These are phyloP conservation scores for Pichia norvegensis DNA, from an alignment of 1,139 yeast species.

Conservation along the genomic window DNA sequence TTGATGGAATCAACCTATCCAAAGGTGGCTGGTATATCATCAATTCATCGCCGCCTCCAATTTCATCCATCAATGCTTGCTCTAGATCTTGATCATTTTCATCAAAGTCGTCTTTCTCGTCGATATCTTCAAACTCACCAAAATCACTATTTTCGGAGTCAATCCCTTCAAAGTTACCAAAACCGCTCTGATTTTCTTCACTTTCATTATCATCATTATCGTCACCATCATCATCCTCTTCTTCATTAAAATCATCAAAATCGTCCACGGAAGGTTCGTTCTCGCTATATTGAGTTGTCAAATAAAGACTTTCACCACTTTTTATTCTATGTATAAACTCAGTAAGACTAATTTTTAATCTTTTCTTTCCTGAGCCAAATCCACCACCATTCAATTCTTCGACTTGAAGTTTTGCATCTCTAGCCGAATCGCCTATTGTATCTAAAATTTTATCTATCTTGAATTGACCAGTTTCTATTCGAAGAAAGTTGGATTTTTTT, in stretches of 20 bases:
- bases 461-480: conserved; percentile 28
- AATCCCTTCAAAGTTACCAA: conserved; percentile 11
- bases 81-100: conserved; percentile 42
- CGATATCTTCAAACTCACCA: conserved; percentile 4
- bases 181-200: conserved; percentile 14
- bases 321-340: conserved; percentile 39
- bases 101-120: conserved; percentile 12
- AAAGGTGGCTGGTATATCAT: conserved; percentile 54
- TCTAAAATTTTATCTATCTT: conserved; percentile 28
- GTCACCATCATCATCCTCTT: conserved; percentile 1
- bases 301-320: conserved; percentile 40
- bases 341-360: conserved; percentile 41
- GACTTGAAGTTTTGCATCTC: conserved; percentile 35
- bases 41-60: not conserved
- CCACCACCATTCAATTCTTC: conserved; percentile 53
- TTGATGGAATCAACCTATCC: conserved; percentile 30
- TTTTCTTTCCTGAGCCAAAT: conserved; percentile 53
- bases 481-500: not conserved
- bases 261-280: conserved; percentile 18
- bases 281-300: conserved; percentile 58
- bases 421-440: conserved; percentile 30
- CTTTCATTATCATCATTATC: conserved; percentile 12
- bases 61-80: not conserved
- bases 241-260: conserved; percentile 10
- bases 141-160: conserved; percentile 11